These are phyloP conservation scores for Pseudogymnoascus sp. DNA, from an alignment of 2,329 filamentous ascomycete species.

Conservation along the genomic window DNA sequence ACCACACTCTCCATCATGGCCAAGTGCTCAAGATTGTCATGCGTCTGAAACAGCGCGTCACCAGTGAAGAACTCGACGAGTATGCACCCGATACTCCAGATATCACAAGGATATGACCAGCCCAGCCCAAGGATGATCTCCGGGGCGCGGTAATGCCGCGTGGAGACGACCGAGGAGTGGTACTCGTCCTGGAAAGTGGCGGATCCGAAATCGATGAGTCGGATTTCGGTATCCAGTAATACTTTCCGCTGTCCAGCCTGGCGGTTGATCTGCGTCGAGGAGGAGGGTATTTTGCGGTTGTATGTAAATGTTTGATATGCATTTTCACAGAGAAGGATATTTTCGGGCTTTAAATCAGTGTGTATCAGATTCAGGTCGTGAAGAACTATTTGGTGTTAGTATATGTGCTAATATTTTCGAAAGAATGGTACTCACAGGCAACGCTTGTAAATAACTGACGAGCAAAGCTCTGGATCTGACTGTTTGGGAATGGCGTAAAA, in stretches of 20 bases:
- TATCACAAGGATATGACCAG: constrained; percentile 65
- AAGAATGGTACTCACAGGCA: constrained; percentile 62
- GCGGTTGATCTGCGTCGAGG: constrained; percentile 49
- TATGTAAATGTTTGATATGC: constrained; percentile 64
- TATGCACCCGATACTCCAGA: constrained; percentile 68
- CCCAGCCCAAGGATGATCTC: constrained; percentile 64
- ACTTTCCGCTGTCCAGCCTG: constrained; percentile 57
- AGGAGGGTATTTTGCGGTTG: constrained; percentile 60
- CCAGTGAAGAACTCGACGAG: constrained; percentile 65
- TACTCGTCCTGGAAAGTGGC: constrained; percentile 67
- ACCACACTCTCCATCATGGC: constrained; percentile 70
- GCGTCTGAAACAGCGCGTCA: constrained; percentile 63
- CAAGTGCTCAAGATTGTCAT: constrained; percentile 63
- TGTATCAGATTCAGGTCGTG: constrained; percentile 97
- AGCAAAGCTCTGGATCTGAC: constrained; percentile 95
- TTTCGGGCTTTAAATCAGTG: constrained; percentile 67
- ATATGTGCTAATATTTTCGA: constrained; percentile 11
- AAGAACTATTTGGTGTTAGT: constrained; percentile 52
- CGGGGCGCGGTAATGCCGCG: constrained; percentile 60
- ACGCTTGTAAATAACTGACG: constrained; percentile 96
- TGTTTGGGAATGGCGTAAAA: constrained; percentile 96
- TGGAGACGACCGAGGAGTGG: constrained; percentile 63
- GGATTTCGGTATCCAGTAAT: constrained; percentile 59
- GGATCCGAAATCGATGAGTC: constrained; percentile 63
- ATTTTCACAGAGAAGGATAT: constrained; percentile 58